Evolutionary conservation across 2,329 filamentous ascomycete species (phyloP).

Genomic region (Fusarium veterinarium): DNA sequence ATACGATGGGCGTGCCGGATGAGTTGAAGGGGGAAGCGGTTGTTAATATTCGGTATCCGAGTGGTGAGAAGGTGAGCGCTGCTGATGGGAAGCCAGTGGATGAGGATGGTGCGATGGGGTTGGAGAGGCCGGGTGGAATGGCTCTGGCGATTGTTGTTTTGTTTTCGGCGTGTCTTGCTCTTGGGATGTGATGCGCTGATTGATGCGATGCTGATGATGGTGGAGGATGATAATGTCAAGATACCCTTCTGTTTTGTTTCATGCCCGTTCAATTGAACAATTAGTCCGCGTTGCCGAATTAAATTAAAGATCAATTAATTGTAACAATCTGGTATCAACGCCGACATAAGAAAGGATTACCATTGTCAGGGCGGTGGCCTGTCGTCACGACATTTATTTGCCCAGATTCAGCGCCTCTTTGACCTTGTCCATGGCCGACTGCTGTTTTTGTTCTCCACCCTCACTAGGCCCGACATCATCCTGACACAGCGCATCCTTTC

Average conservation of each 20-base stretch:
- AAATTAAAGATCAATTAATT: neutral
- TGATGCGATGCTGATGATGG: neutral
- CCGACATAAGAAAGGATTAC: neutral
- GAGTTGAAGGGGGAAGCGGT: slow-evolving; percentile 54
- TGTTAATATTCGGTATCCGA: slow-evolving; percentile 60
- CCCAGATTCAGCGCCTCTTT: slow-evolving; percentile 44
- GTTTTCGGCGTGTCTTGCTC: slow-evolving; percentile 15
- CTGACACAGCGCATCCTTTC: slow-evolving; percentile 38
- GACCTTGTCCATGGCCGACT: slow-evolving; percentile 43
- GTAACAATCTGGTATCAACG: slow-evolving; percentile 27
- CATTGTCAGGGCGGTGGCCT: neutral
- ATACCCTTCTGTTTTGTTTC: slow-evolving; percentile 36
- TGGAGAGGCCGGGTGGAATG: slow-evolving; percentile 5
- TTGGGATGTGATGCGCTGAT: slow-evolving; percentile 7
- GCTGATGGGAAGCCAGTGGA: slow-evolving; percentile 30
- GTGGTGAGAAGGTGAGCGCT: slow-evolving; percentile 55
- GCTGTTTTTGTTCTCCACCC: neutral
- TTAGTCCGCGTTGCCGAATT: neutral
- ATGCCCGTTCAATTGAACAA: slow-evolving; percentile 8
- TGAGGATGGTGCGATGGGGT: slow-evolving; percentile 9
- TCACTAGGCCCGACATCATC: slow-evolving; percentile 30
- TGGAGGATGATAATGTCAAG: slow-evolving; percentile 20
- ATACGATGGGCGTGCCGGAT: slow-evolving; percentile 54
- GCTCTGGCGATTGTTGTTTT: slow-evolving; percentile 29
- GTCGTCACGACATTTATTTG: slow-evolving; percentile 20